A percentile compares a stretch with the other conserved stretches of the same genome.
phyloP scores from a whole-genome alignment of 1,284 basidiomycete species.

The Heterobasidion occidentale region DNA sequence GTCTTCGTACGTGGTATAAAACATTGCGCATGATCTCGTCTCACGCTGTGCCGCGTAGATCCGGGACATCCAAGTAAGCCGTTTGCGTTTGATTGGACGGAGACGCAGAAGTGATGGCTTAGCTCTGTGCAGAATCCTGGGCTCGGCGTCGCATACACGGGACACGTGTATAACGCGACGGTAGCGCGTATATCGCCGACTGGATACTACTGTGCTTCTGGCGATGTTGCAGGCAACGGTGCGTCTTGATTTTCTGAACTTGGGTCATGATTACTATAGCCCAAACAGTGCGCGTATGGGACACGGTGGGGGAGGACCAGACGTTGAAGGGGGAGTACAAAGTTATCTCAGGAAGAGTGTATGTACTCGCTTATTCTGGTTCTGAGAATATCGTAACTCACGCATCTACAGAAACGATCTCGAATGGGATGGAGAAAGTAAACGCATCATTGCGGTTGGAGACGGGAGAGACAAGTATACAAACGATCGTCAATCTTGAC shows the following conservation, averaged over 20 bases:
- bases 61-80: constrained; percentile 48
- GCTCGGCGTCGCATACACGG: constrained; percentile 56
- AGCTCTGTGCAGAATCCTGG: constrained; percentile 41
- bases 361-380: constrained; percentile 17
- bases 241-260: constrained; percentile 11
- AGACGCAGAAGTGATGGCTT: constrained; percentile 1
- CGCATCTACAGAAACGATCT: constrained; percentile 70
- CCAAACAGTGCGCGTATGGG: constrained; percentile 80
- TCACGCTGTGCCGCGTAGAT: constrained; percentile 30
- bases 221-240: constrained; percentile 76
- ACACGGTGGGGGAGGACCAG: constrained; percentile 85
- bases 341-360: constrained; percentile 80
- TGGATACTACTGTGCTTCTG: constrained; percentile 94
- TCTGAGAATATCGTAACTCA: background rate
- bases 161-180: constrained; percentile 81
- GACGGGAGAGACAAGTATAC: constrained; percentile 84
- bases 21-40: background rate
- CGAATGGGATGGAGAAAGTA: constrained; percentile 95
- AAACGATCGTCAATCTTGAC: background rate
- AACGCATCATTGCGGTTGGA: constrained; percentile 94
- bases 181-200: constrained; percentile 91
- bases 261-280: background rate
- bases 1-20: constrained; percentile 63
- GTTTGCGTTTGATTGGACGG: background rate
- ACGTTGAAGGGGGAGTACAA: constrained; percentile 80